Evolutionary conservation across 2,329 filamentous ascomycete genomes (phyloP), one percentile per base, ranked within the genome.

Genomic region (Botrytis deweyae): DNA sequence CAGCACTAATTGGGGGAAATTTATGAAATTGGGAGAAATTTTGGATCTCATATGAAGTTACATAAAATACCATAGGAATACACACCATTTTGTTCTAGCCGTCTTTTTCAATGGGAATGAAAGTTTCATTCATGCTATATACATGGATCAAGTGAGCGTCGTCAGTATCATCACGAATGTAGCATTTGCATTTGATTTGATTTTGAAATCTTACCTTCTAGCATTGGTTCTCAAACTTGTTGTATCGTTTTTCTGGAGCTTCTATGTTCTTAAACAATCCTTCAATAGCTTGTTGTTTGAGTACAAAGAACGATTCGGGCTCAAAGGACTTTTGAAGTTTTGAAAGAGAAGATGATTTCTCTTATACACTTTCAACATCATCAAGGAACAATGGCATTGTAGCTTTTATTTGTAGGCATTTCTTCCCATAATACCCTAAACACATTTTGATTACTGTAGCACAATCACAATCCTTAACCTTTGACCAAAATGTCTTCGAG

Each of bases 31-130:
- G 61, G 42, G n/a, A 67, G 40, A 68, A 44, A 36, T n/a, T 59
- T 68, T 36, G 68, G 29, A 59, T 63, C 16, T 44, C 22, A 46
- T 64, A 63, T 63, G n/a, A 33, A 49, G 14, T 22, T 29, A 63
- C 29, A 33, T 22, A 62, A 29, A 61, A 70, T 46, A 46, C 20
- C 55, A 70, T 63, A 63, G 40, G 42, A 70, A 70, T 63, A 70
- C 18, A 61, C 40, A n/a, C 22, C n/a, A 46, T 63, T 44, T 61
- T 44, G 6, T 38, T 36, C 55, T 36, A 46, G 29, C 29, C 36
- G 10, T 29, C 36, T 9, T 29, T 16, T 20, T 29, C 5, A 42
- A 33, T 33, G 49, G 5, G n/a, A 42, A 42, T 58, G 36, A 10
- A 42, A 33, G 49, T 42, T 42, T 68, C 29, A 7, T 42, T 42